phyloP scores from a whole-genome alignment of 371 early-diverging fungal species.

The Funneliformis caledonium region DNA sequence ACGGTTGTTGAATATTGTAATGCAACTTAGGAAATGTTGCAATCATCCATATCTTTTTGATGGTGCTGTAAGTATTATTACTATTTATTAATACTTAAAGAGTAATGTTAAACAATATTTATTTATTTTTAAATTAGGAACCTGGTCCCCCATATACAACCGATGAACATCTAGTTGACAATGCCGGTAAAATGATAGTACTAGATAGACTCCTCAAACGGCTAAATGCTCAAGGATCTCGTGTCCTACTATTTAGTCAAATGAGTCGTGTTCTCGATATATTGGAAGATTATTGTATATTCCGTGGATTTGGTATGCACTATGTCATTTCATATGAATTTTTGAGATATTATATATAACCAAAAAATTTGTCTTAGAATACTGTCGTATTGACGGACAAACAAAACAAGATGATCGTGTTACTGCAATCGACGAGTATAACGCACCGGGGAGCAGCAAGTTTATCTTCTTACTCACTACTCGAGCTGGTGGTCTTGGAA shows the following conservation, averaged over 20 bases:
- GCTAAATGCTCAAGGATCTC: conserved; percentile 90
- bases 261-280: conserved; percentile 99
- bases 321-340: neutral
- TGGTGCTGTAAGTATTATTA: conserved; percentile 90
- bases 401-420: conserved; percentile 95
- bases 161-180: conserved; percentile 95
- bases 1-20: conserved; percentile 95
- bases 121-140: conserved; percentile 44
- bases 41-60: conserved; percentile 99
- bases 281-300: conserved; percentile 97
- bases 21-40: conserved; percentile 99
- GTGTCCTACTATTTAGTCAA: conserved; percentile 98
- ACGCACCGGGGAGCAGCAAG: conserved; percentile 85
- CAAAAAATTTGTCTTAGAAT: conserved; percentile 58
- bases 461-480: conserved; percentile 98
- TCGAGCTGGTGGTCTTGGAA: conserved; percentile 98
- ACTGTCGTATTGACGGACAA: conserved; percentile 98
- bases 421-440: conserved; percentile 94
- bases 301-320: conserved; percentile 76
- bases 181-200: conserved; percentile 87
- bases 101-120: neutral
- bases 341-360: neutral
- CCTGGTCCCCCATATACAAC: conserved; percentile 95
- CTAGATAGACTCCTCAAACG: conserved; percentile 90
- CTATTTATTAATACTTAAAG: neutral